These are phyloP conservation scores for Aspergillus awamori DNA, from an alignment of 2,329 filamentous ascomycete genomes.

Conservation along the genomic window DNA sequence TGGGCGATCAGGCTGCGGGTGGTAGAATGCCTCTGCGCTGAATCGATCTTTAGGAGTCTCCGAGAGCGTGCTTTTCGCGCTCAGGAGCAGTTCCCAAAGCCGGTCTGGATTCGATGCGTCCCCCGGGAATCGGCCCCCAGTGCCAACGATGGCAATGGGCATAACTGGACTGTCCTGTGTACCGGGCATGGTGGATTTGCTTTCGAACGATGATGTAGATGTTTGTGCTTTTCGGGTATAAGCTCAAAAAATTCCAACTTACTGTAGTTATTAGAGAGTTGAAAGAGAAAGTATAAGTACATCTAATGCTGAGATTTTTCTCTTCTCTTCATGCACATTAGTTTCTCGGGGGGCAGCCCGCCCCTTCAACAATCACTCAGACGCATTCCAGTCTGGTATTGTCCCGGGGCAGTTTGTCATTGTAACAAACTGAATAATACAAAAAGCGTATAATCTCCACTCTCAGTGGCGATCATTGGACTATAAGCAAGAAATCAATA, in stretches of 20 bases:
- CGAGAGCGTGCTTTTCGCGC: conserved; percentile 10
- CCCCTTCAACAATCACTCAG: no score
- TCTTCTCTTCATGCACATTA: no score
- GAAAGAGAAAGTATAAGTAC: no score
- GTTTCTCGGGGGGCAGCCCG: no score
- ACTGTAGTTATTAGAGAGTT: no score
- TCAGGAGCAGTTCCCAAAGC: conserved; percentile 27
- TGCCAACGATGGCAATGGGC: conserved; percentile 34
- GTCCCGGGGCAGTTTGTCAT: no score
- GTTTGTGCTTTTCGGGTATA: background rate
- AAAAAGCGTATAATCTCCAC: no score
- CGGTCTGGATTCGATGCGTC: conserved; percentile 21
- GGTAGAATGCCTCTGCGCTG: conserved; percentile 26
- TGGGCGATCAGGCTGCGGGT: conserved; percentile 22
- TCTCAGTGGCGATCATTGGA: no score
- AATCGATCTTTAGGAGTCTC: conserved; percentile 26
- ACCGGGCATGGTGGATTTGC: background rate
- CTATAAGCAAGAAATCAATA: no score
- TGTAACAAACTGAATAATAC: no score
- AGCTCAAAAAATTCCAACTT: background rate
- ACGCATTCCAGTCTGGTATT: no score
- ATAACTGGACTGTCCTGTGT: background rate
- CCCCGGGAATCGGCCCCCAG: conserved; percentile 28
- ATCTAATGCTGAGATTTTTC: no score
- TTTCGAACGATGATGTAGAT: background rate